phyloP scores from a whole-genome alignment of 345 rosid genomes.

The Eucalyptus lansdowneana region DNA sequence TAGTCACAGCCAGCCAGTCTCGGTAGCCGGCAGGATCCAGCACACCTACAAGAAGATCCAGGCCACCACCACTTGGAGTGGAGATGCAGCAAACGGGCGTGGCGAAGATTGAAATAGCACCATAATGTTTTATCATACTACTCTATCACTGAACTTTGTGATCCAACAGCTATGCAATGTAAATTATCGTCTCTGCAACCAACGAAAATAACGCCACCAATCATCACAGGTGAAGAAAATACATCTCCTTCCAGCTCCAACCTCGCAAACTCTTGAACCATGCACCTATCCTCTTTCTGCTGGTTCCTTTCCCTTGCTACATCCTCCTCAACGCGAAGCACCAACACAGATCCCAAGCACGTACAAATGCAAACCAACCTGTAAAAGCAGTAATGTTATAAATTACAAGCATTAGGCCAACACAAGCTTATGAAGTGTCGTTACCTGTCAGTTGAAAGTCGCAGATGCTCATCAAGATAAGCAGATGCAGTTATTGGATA shows the following conservation, averaged over 20 bases:
- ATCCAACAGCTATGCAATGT: conserved; percentile 45
- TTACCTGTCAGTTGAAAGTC: conserved; percentile 53
- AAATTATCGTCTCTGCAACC: conserved; percentile 86
- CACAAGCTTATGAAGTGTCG: background rate
- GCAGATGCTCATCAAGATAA: conserved; percentile 71
- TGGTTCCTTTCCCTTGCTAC: conserved; percentile 1
- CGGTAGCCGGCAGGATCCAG: background rate
- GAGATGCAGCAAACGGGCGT: background rate
- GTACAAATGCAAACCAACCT: conserved; percentile 77
- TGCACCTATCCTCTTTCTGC: background rate
- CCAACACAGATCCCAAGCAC: conserved; percentile 43
- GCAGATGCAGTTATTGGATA: conserved; percentile 81
- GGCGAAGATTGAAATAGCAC: background rate
- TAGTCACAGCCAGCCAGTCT: background rate
- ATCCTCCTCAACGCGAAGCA: conserved; percentile 31
- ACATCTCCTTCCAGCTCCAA: conserved; percentile 52
- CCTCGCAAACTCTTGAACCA: conserved; percentile 46
- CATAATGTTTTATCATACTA: background rate
- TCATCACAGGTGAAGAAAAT: conserved; percentile 91
- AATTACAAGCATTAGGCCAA: background rate
- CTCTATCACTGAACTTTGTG: background rate
- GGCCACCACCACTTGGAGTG: background rate
- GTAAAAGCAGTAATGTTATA: conserved; percentile 1
- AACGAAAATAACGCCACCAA: conserved; percentile 77
- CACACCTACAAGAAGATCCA: background rate